Conservation (phyloP, 306 rosid genomes). For the Cicer bijugum region DNA sequence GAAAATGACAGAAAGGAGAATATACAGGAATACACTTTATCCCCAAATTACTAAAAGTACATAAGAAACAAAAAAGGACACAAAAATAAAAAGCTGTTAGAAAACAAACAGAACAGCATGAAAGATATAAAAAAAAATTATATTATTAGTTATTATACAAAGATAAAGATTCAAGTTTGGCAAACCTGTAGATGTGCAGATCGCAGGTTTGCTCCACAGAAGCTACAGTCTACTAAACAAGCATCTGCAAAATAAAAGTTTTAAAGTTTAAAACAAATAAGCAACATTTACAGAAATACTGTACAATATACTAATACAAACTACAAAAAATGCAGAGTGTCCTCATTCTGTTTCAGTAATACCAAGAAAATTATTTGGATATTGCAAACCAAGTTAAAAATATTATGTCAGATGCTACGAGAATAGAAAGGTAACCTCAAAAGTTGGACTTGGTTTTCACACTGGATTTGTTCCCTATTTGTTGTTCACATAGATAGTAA, state of each 20-base stretch:
- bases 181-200: slow-evolving; percentile 95
- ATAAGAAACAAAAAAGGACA: slow-evolving; percentile 2
- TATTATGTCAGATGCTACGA: slow-evolving; percentile 13
- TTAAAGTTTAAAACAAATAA: slow-evolving; percentile 35
- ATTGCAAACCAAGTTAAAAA: slow-evolving; percentile 40
- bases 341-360: slow-evolving; percentile 2
- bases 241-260: slow-evolving; percentile 69
- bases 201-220: slow-evolving; percentile 92
- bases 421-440: not conserved
- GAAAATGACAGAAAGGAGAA: slow-evolving; percentile 19
- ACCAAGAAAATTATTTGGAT: slow-evolving; percentile 12
- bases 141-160: slow-evolving; percentile 24
- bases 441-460: slow-evolving; percentile 27
- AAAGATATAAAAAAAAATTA: slow-evolving; percentile 4
- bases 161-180: slow-evolving; percentile 25
- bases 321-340: not conserved
- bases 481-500: slow-evolving; percentile 10
- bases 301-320: slow-evolving; percentile 1
- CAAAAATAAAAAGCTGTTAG: slow-evolving; percentile 25
- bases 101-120: slow-evolving; percentile 18
- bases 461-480: slow-evolving; percentile 30
- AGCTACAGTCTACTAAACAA: slow-evolving; percentile 79
- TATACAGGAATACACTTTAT: slow-evolving; percentile 1
- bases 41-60: not conserved
- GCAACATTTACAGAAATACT: slow-evolving; percentile 19